Conservation (phyloP, 108 stramenopile species). For the Fragilaria radians region DNA sequence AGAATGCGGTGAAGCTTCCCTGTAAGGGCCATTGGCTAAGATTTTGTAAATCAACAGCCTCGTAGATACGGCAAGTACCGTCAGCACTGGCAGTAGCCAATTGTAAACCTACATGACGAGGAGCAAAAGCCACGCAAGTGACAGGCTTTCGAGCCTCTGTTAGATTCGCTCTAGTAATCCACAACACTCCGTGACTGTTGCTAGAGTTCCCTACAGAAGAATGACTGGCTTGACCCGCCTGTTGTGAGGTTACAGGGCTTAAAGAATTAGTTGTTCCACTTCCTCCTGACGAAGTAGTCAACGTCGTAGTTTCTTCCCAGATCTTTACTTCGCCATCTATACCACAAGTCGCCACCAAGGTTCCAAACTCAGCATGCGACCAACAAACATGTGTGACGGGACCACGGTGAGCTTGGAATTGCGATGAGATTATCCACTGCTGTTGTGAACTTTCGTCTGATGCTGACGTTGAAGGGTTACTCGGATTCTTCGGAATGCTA, state of each 20-base stretch:
- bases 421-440: slow-evolving; percentile 58
- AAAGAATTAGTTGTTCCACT: slow-evolving; percentile 23
- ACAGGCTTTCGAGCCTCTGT: slow-evolving; percentile 80
- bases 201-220: background rate
- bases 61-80: slow-evolving; percentile 81
- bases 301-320: slow-evolving; percentile 82
- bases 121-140: slow-evolving; percentile 86
- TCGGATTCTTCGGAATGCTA: background rate
- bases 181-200: slow-evolving; percentile 9
- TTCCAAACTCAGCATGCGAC: slow-evolving; percentile 96
- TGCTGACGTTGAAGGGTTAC: slow-evolving; percentile 5
- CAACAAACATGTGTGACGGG: slow-evolving; percentile 78
- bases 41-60: slow-evolving; percentile 91
- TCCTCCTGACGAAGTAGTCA: slow-evolving; percentile 21
- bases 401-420: slow-evolving; percentile 83
- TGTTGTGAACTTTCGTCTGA: too few relatives aligned
- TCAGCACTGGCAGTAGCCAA: slow-evolving; percentile 88
- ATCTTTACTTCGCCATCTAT: slow-evolving; percentile 80
- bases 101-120: slow-evolving; percentile 83
- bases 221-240: background rate
- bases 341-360: slow-evolving; percentile 88
- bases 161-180: slow-evolving; percentile 71
- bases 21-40: slow-evolving; percentile 81
- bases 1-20: slow-evolving; percentile 42
- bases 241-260: slow-evolving; percentile 1